A percentile compares a stretch with the other conserved stretches of the same genome.
Conservation (phyloP, 345 rosid species). For the Mercurialis annua region DNA sequence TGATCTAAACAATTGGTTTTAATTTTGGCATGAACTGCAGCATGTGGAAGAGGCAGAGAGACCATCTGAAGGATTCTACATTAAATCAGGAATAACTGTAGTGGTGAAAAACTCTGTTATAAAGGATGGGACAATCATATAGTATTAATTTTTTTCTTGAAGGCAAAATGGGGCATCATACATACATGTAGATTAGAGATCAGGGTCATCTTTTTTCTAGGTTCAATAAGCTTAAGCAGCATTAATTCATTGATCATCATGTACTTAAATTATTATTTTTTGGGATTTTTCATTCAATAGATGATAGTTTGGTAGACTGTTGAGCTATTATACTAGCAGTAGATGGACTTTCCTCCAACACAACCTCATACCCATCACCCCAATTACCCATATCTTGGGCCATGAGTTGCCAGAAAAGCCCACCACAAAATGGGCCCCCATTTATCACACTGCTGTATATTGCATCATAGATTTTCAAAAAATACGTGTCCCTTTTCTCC, state of each 20-base stretch:
- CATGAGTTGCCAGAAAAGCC: slow-evolving; percentile 69
- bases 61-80: slow-evolving; percentile 75
- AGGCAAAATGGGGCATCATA: background rate
- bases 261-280: background rate
- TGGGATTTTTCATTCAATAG: slow-evolving; percentile 15
- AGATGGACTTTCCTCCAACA: slow-evolving; percentile 50
- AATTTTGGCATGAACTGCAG: slow-evolving; percentile 36
- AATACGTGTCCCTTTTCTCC: slow-evolving; percentile 47
- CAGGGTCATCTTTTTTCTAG: background rate
- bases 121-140: slow-evolving; percentile 64
- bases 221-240: slow-evolving; percentile 2
- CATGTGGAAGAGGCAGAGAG: slow-evolving; percentile 73
- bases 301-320: slow-evolving; percentile 49
- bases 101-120: slow-evolving; percentile 57
- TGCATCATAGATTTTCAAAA: slow-evolving; percentile 35
- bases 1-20: background rate
- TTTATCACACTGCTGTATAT: slow-evolving; percentile 43
- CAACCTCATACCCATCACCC: slow-evolving; percentile 62
- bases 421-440: slow-evolving; percentile 55
- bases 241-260: background rate
- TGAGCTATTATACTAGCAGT: slow-evolving; percentile 50
- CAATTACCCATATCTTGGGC: slow-evolving; percentile 37
- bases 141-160: background rate
- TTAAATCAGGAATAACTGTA: slow-evolving; percentile 78
- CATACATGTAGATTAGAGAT: background rate